A percentile compares a stretch with the other conserved stretches of the same genome.
These are phyloP conservation scores for Cryptococcus deneoformans DNA, from an alignment of 1,284 basidiomycete genomes.

Conservation along the genomic window DNA sequence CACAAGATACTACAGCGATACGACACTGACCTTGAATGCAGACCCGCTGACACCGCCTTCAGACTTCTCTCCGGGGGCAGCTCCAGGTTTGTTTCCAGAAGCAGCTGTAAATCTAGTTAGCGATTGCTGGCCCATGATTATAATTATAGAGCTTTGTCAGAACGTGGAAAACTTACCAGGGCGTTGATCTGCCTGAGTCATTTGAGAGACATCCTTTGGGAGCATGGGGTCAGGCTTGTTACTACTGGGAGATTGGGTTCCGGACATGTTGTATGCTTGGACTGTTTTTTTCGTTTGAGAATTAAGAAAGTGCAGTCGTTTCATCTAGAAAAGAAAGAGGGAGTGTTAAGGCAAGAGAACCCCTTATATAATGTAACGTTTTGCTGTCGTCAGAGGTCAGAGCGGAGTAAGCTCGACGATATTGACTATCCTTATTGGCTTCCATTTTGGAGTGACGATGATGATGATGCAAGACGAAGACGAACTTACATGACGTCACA, in stretches of 20 bases:
- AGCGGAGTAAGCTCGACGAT: no score
- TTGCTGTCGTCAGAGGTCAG: no score
- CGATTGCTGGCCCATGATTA: background rate
- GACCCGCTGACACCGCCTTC: conserved; percentile 5
- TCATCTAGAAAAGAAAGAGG: no score
- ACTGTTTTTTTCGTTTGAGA: no score
- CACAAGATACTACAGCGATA: background rate
- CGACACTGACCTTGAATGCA: conserved; percentile 12
- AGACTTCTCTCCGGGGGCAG: conserved; percentile 10
- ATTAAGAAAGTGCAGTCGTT: no score
- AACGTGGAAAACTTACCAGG: conserved; percentile 19
- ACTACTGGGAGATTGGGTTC: conserved; percentile 18
- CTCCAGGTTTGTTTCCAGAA: conserved; percentile 4
- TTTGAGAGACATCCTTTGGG: conserved; percentile 13
- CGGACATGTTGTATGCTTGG: background rate
- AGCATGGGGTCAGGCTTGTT: conserved; percentile 17
- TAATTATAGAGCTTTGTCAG: background rate
- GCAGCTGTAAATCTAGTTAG: background rate
- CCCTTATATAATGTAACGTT: no score
- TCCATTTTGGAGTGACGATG: no score
- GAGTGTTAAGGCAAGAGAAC: no score
- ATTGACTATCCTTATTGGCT: no score
- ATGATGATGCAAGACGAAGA: no score
- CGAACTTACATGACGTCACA: no score
- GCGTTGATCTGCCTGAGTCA: conserved; percentile 23